Percentiles rank a stretch among this genome's conserved stretches.
Evolutionary conservation across 345 rosid genomes (phyloP).

Genomic region (Nasturtium officinale): DNA sequence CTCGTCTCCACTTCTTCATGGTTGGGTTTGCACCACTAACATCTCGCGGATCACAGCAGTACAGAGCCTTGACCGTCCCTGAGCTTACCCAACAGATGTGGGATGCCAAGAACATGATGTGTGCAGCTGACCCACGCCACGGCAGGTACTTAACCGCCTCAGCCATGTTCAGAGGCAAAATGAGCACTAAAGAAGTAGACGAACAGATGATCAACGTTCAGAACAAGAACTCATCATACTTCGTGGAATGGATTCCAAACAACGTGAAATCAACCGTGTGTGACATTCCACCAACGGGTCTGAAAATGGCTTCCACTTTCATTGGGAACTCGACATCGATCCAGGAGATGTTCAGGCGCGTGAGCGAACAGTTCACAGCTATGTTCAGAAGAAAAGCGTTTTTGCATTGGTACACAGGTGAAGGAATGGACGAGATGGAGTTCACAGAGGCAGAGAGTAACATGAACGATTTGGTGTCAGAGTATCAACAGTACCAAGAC

Average conservation of each 20-base stretch:
- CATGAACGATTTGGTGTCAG: conserved; percentile 79
- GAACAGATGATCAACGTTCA: conserved; percentile 80
- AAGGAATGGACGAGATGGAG: conserved; percentile 92
- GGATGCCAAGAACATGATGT: conserved; percentile 88
- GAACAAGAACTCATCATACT: conserved; percentile 80
- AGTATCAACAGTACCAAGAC: conserved; percentile 78
- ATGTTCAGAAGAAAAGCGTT: conserved; percentile 78
- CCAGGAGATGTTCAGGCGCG: conserved; percentile 77
- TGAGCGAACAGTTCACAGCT: conserved; percentile 76
- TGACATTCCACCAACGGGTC: conserved; percentile 76
- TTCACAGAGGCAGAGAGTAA: conserved; percentile 82
- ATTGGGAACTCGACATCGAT: conserved; percentile 81
- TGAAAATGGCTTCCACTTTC: conserved; percentile 81
- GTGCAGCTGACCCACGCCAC: conserved; percentile 81
- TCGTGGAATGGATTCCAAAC: conserved; percentile 83
- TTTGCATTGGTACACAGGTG: conserved; percentile 83
- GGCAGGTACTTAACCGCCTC: conserved; percentile 77
- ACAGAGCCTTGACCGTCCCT: conserved; percentile 71
- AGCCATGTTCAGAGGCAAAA: conserved; percentile 80
- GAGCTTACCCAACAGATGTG: conserved; percentile 88
- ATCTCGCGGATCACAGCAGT: conserved; percentile 77
- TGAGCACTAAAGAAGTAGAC: conserved; percentile 84
- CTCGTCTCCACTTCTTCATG: conserved; percentile 79
- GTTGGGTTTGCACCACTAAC: conserved; percentile 76
- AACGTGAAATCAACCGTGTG: conserved; percentile 78